Evolutionary conservation across 495 filamentous ascomycete genomes (phyloP).

Genomic region (Pseudomonodictys pantanalensis): DNA sequence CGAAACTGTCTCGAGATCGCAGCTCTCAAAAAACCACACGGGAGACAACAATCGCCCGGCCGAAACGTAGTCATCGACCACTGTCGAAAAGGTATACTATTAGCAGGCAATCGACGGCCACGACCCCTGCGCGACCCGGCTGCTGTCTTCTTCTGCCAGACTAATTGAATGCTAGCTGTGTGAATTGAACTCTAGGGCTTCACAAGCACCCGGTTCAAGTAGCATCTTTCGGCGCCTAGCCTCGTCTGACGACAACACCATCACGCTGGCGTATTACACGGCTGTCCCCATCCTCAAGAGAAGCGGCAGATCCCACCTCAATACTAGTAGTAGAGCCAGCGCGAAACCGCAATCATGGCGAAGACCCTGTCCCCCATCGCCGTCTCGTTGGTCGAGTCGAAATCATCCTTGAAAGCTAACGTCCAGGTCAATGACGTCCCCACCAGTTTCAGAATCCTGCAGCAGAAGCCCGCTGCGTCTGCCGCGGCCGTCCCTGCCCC

Average conservation of each 20-base stretch:
- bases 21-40: conserved; percentile 69
- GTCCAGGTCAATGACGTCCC: conserved; percentile 26
- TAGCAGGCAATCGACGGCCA: conserved; percentile 23
- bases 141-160: conserved; percentile 12
- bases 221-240: conserved; percentile 28
- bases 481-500: neutral
- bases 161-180: conserved; percentile 23
- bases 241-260: conserved; percentile 10
- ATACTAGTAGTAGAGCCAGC: conserved; percentile 35
- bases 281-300: conserved; percentile 30
- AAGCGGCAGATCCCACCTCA: conserved; percentile 35
- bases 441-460: conserved; percentile 20
- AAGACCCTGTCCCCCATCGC: conserved; percentile 38
- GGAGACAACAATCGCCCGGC: conserved; percentile 53
- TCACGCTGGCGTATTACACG: conserved; percentile 36
- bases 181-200: conserved; percentile 26
- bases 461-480: conserved; percentile 19
- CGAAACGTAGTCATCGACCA: conserved; percentile 36
- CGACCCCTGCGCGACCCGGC: conserved; percentile 9
- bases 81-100: conserved; percentile 41
- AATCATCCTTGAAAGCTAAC: conserved; percentile 22
- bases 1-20: conserved; percentile 68
- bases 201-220: conserved; percentile 26
- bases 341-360: conserved; percentile 41
- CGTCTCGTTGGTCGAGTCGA: conserved; percentile 38